These are phyloP conservation scores for Platanthera zijinensis DNA, from an alignment of 106 monocot genomes.

Conservation along the genomic window DNA sequence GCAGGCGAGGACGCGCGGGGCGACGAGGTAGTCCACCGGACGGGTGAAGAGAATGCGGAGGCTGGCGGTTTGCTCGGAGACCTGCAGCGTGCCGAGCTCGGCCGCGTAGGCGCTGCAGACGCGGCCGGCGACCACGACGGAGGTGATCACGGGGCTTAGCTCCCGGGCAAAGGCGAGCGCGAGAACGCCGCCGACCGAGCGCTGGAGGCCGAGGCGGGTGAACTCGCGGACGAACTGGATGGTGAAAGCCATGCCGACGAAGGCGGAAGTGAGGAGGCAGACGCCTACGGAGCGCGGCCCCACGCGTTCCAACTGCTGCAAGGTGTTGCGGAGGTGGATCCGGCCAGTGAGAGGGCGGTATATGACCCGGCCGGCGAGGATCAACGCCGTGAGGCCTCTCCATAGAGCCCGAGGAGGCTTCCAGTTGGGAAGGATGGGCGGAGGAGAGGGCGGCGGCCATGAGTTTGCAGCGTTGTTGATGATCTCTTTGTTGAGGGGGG, in stretches of 20 bases:
- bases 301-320: slow-evolving; percentile 70
- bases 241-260: slow-evolving; percentile 85
- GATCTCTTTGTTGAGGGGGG: slow-evolving; percentile 4
- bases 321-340: slow-evolving; percentile 68
- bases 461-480: slow-evolving; percentile 24
- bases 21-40: slow-evolving; percentile 64
- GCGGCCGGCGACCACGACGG: slow-evolving; percentile 74
- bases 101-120: slow-evolving; percentile 65
- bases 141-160: slow-evolving; percentile 82
- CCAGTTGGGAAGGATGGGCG: slow-evolving; percentile 22
- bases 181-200: slow-evolving; percentile 74
- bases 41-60: slow-evolving; percentile 60
- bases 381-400: slow-evolving; percentile 55
- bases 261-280: slow-evolving; percentile 76
- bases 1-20: slow-evolving; percentile 76
- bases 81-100: slow-evolving; percentile 82
- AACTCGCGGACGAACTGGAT: slow-evolving; percentile 96
- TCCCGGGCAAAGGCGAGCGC: slow-evolving; percentile 90
- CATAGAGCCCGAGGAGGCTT: slow-evolving; percentile 51
- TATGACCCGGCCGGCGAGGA: slow-evolving; percentile 69
- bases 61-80: slow-evolving; percentile 76
- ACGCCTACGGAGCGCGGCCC: slow-evolving; percentile 81
- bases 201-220: slow-evolving; percentile 81
- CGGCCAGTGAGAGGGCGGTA: slow-evolving; percentile 33
- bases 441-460: neutral